Conservation (phyloP, 2,329 filamentous ascomycete species). For the Colletotrichum sp. region DNA sequence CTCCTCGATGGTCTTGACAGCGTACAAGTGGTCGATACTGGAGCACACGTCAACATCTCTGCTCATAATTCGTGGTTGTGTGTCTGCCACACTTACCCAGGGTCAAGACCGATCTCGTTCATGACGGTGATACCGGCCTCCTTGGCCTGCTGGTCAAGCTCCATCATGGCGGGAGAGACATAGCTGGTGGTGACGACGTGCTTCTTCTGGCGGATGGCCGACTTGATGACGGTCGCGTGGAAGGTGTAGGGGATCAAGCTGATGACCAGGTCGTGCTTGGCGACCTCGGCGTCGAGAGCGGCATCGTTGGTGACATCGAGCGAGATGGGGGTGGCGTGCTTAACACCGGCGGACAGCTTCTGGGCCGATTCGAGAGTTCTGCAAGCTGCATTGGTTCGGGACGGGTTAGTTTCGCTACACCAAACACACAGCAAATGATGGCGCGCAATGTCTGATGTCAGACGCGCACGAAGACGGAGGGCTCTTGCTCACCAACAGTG, state of each 20-base stretch:
- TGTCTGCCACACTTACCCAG: neutral
- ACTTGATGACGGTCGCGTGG: slow-evolving; percentile 90
- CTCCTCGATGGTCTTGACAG: slow-evolving; percentile 84
- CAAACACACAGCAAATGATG: neutral
- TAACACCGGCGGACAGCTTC: slow-evolving; percentile 74
- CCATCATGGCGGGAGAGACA: slow-evolving; percentile 89
- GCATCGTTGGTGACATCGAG: slow-evolving; percentile 81
- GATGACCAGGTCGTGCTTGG: slow-evolving; percentile 80
- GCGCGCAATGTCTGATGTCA: neutral
- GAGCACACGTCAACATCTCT: neutral
- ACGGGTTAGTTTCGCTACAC: neutral
- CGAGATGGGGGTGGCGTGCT: slow-evolving; percentile 76
- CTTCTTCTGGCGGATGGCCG: slow-evolving; percentile 92
- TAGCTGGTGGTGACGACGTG: slow-evolving; percentile 96
- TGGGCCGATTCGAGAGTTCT: slow-evolving; percentile 79
- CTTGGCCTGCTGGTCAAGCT: slow-evolving; percentile 83
- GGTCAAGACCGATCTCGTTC: slow-evolving; percentile 85
- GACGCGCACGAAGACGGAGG: neutral
- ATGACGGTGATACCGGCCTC: slow-evolving; percentile 94
- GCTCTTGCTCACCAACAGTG: slow-evolving; percentile 61
- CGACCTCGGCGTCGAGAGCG: slow-evolving; percentile 81
- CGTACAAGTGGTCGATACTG: slow-evolving; percentile 75
- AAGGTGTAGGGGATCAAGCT: slow-evolving; percentile 90
- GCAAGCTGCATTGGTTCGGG: slow-evolving; percentile 65
- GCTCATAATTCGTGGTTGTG: neutral